A percentile compares a stretch with the other conserved stretches of the same genome.
Conservation (phyloP, 331 rosid genomes). For the Ulmus americana region DNA sequence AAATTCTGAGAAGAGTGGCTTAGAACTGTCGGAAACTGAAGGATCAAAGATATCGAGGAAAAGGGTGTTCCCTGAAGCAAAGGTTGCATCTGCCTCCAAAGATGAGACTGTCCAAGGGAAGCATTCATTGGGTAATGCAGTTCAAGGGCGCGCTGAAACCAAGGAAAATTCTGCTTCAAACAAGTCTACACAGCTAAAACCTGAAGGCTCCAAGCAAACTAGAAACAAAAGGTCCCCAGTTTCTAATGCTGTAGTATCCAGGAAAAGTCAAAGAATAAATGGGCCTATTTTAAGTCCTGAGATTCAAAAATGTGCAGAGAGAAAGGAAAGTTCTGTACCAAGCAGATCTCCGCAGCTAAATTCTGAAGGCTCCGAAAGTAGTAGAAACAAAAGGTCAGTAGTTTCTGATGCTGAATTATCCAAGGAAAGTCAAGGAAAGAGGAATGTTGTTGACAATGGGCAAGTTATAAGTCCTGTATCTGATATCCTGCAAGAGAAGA, state of each 20-base stretch:
- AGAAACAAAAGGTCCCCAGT: conserved; percentile 13
- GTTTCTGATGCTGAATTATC: not conserved
- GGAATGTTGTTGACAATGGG: conserved; percentile 17
- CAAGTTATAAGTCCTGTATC: conserved; percentile 25
- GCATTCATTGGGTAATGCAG: conserved; percentile 28
- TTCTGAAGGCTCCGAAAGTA: not conserved
- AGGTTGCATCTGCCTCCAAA: conserved; percentile 23
- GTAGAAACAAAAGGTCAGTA: not conserved
- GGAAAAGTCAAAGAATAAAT: not conserved
- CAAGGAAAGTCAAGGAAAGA: conserved; percentile 3
- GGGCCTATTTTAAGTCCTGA: not conserved
- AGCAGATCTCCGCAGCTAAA: not conserved
- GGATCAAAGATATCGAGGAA: conserved; percentile 24
- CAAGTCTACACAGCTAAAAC: conserved; percentile 16
- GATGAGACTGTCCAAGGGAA: conserved; percentile 29
- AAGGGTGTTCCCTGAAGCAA: conserved; percentile 22
- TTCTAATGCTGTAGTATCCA: not conserved
- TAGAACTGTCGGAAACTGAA: conserved; percentile 28
- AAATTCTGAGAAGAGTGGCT: conserved; percentile 26
- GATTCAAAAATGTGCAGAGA: no score
- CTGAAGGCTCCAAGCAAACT: conserved; percentile 17
- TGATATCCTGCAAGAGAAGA: conserved; percentile 27
- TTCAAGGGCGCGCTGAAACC: conserved; percentile 28
- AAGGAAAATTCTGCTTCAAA: conserved; percentile 27
- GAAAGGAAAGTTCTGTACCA: no score